Evolutionary conservation across 2,329 filamentous ascomycete genomes (phyloP).

Genomic region (Diaporthe ampelina): DNA sequence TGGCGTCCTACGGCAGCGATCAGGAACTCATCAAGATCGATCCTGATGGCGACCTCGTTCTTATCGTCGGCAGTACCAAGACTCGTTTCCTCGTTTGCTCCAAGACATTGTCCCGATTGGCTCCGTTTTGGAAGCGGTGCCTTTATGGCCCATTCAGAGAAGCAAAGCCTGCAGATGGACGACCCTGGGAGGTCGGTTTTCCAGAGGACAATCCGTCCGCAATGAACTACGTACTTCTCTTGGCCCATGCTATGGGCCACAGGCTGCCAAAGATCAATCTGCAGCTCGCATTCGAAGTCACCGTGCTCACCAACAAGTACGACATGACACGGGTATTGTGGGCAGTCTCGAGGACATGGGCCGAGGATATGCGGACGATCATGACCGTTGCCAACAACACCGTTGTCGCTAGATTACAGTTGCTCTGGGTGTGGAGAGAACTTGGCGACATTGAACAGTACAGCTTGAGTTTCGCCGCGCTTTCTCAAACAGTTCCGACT

Average conservation of each 20-base stretch:
- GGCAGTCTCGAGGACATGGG: background rate
- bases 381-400: too few relatives aligned
- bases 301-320: conserved; percentile 51
- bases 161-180: background rate
- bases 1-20: background rate
- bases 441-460: background rate
- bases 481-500: background rate
- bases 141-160: conserved; percentile 13
- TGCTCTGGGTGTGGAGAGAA: background rate
- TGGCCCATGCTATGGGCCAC: conserved; percentile 47
- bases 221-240: conserved; percentile 24
- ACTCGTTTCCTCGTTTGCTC: conserved; percentile 27
- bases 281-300: conserved; percentile 44
- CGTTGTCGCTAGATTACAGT: background rate
- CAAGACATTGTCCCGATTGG: conserved; percentile 2
- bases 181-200: conserved; percentile 48
- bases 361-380: too few relatives aligned
- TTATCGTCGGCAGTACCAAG: background rate
- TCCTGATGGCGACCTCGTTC: background rate
- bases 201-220: conserved; percentile 49
- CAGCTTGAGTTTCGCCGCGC: background rate
- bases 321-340: conserved; percentile 43
- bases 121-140: conserved; percentile 14
- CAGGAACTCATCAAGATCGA: too few relatives aligned
- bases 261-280: background rate